Evolutionary conservation across 768 basidiomycete genomes (phyloP), one percentile per base, ranked within the genome.

Genomic region (Calocybe cyanea): DNA sequence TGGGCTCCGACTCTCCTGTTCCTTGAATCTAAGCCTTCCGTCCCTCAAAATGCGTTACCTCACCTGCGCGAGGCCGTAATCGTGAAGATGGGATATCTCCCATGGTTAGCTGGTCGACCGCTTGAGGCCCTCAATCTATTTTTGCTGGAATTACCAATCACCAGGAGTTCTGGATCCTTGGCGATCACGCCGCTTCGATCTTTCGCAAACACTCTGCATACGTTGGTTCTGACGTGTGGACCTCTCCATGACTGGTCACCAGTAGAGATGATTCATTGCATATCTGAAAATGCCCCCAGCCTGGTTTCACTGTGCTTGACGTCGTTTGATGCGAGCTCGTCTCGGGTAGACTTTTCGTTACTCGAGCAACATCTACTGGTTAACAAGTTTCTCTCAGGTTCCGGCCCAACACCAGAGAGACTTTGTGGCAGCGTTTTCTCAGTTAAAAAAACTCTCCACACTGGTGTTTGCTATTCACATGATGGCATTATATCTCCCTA

Each of bases 1-100:
- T 46, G 45, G 45, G 45, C 32, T 34, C 45, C 45, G 15, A 46
- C 25, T 2, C 10, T 31, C 11, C 37, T 13, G 20, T 38, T 38
- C 25, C 45, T 18, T 14, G 20, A n/a, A n/a, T n/a, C n/a, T n/a
- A n/a, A n/a, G 10, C 10, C 19, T 9, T 1, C 2, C 23, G 14
- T 31, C 23, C 37, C 35, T n/a, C 13, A 5, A 4, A 5, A 38
- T 14, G 20, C 33, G 1, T 25, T 39, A 3, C 45, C 45, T 9
- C 7, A 32, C n/a, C 24, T 46, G 15, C 45, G 28, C 9, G 14
- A 32, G 23, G 13, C 31, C 8, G 25, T 46, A 20, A 30, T 46
- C 17, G 28, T 24, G 7, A 20, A 36, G 8, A 36, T 38, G 5
- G 15, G 28, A 5, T 20, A 38, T 15, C 31, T 32, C 13, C 17